Evolutionary conservation across 179 eudicot species (phyloP), one percentile per base, ranked within the genome.

Genomic region (Patellifolia procumbens): DNA sequence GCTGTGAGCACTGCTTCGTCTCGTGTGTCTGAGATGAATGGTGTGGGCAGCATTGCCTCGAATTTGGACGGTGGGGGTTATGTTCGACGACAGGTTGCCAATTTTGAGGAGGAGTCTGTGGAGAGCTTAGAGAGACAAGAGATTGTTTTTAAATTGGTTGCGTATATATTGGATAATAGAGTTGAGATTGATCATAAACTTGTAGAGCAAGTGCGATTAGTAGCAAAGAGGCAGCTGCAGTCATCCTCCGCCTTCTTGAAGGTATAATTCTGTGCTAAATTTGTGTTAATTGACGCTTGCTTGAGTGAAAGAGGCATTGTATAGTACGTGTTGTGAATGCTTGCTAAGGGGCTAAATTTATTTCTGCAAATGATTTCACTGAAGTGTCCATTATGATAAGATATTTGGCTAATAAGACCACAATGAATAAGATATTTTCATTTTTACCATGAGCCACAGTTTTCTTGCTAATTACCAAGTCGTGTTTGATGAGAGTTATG

Each of bases 51-150:
- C 78, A 69, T 74, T 26, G 78, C 81, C 2, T 82, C 81, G 6
- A 82, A 75, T 81, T 60, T 74, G 65, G 93, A 78, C 56, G 81
- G 78, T 68, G 84, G 68, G 5, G 84, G 84, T 7, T 53, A 46
- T 32, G 78, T 83, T 51, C 82, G 81, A 85, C 81, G 79, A 32
- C 80, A 65, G 61, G 81, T 88, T 71, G 81, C 82, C 4, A 80
- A 80, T 42, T 93, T 96, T 72, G 98, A 96, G 79, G 96, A 90
- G 66, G 99, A 93, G 83, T 56, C 88, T 22, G 79, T 88, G 45
- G 98, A 96, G 75, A 84, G 83, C 53, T 90, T 93, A 74, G 97
- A 93, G 86, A 89, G 83, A 72, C 92, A 90, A 74, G 96, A 94
- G 78, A 90, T 88, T 72, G 88, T 89, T 5, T 91, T 89, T 74